Evolutionary conservation across 2,329 filamentous ascomycete genomes (phyloP), one percentile per base, ranked within the genome.

Genomic region (Endothia cerciana): DNA sequence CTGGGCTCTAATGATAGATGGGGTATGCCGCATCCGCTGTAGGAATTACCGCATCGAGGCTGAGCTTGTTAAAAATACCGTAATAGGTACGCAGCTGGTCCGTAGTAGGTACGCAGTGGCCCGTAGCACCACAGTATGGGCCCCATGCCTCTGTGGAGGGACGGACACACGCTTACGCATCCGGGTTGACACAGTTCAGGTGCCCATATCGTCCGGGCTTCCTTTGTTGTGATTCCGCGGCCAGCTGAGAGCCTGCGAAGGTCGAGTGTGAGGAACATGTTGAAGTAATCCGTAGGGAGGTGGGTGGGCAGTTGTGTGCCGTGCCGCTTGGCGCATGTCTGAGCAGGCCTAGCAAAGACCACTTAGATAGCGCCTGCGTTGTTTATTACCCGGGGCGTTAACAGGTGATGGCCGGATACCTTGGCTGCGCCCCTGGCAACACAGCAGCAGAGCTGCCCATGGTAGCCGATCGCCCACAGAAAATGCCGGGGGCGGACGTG

Each of bases 331-430:
- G 33, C 55, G 55, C 55, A 58, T 58, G 55, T 36, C 55, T 58
- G 47, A 51, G 47, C 36, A 40, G 55, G 36, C 33, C n/a, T 58
- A 58, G 38, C 33, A 41, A n/a, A 38, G 47, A 22, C 55, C 38
- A 59, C 57, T 59, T 59, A 59, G 57, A 59, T 59, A 59, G 57
- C 57, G 57, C 40, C 36, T 59, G 13, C 57, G 57, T 43, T 43
- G 57, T 43, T 22, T 59, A 43, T 22, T 59, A 59, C 25, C 57
- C 57, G 40, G 25, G 40, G 57, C 57, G 57, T 59, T 59, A 59
- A 59, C 57, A 59, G 38, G 19, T 15, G 57, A 59, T 59, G 57
- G 4, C 15, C 33, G 17, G 38, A 43, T 59, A 59, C 57, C 57
- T 59, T 15, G 25, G 25, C 22, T 59, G 38, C 4, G 38, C 38